These are phyloP conservation scores for Ambrosia hybrid DNA, from an alignment of 140 eudicot genomes.

Conservation along the genomic window DNA sequence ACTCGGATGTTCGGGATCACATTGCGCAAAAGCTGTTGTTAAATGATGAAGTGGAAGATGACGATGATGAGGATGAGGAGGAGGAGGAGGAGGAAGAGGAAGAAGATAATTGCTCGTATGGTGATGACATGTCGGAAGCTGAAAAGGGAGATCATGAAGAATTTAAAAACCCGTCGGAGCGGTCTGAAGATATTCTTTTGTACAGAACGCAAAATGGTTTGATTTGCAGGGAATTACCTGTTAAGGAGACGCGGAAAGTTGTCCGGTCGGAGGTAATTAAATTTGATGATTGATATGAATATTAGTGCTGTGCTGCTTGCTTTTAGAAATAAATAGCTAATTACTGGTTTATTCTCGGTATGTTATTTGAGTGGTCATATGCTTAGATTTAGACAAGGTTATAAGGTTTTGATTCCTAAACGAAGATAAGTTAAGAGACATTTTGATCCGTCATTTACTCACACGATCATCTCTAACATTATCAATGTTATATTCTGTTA, in stretches of 20 bases:
- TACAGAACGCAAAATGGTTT: conserved; percentile 59
- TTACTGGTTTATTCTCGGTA: too few relatives aligned
- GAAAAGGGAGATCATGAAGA: conserved; percentile 57
- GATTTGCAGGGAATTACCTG: conserved; percentile 29
- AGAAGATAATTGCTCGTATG: conserved; percentile 39
- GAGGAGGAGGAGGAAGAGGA: conserved; percentile 19
- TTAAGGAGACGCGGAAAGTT: neutral
- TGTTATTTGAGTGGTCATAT: too few relatives aligned
- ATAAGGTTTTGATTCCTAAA: too few relatives aligned
- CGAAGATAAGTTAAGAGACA: too few relatives aligned
- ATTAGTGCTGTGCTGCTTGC: too few relatives aligned
- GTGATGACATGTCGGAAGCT: conserved; percentile 58
- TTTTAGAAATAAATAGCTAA: too few relatives aligned
- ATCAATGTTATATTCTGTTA: neutral
- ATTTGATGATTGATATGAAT: too few relatives aligned
- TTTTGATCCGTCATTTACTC: too few relatives aligned
- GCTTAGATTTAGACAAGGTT: too few relatives aligned
- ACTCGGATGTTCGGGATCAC: conserved; percentile 24
- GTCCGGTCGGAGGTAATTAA: conserved; percentile 77
- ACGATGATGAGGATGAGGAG: conserved; percentile 38
- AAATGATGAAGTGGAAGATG: conserved; percentile 60
- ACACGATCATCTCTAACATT: too few relatives aligned
- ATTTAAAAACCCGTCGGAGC: conserved; percentile 53
- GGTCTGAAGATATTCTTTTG: conserved; percentile 70
- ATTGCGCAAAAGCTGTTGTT: conserved; percentile 54